phyloP scores from a whole-genome alignment of 2,329 filamentous ascomycete genomes.

The Aureobasidium leucospermi region DNA sequence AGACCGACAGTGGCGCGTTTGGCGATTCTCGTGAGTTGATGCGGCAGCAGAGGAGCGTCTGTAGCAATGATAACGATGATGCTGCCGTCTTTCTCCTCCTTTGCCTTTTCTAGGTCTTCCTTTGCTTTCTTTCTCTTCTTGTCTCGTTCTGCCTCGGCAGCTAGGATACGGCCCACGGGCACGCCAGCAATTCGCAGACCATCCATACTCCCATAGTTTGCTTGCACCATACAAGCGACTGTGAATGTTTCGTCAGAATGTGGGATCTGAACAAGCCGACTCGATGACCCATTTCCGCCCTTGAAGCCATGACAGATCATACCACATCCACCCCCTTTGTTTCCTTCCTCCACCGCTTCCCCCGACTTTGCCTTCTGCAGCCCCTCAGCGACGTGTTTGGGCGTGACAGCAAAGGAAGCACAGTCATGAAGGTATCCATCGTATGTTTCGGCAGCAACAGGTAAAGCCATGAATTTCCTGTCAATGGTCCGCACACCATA shows the following conservation, averaged over 20 bases:
- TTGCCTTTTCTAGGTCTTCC: neutral
- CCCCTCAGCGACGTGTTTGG: neutral
- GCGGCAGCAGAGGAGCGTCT: neutral
- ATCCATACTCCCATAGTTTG: neutral
- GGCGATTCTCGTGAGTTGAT: neutral
- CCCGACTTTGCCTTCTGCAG: neutral
- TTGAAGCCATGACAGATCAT: constrained; percentile 10
- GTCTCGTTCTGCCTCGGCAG: neutral
- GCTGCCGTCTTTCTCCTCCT: constrained; percentile 1
- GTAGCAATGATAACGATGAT: constrained; percentile 5
- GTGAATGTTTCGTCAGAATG: neutral
- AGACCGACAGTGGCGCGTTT: neutral
- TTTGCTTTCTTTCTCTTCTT: neutral
- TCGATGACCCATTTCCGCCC: constrained; percentile 1
- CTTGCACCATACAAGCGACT: neutral
- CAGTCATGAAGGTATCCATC: constrained; percentile 6
- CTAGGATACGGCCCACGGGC: neutral
- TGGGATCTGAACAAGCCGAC: neutral
- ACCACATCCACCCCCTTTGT: neutral
- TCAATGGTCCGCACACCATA: neutral
- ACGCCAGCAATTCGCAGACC: neutral
- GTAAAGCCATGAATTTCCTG: neutral
- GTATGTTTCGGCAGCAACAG: constrained; percentile 1
- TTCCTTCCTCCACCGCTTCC: neutral
- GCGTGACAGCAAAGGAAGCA: neutral